phyloP scores from a whole-genome alignment of 1,139 yeast species.

The Pichia sp. region DNA sequence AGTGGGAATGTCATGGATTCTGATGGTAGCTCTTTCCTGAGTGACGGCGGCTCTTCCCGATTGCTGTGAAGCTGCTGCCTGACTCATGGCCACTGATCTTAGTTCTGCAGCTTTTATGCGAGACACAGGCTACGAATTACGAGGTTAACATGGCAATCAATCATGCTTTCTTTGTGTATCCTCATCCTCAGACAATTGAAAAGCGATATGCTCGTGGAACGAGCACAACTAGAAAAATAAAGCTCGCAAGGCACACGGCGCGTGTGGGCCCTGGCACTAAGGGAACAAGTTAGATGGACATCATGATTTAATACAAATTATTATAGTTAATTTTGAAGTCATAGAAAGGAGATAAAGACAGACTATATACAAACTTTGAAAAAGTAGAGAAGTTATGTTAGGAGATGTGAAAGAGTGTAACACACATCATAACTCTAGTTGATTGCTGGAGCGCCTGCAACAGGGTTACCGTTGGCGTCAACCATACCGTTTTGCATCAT shows the following conservation, averaged over 20 bases:
- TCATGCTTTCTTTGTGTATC: no score
- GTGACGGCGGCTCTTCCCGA: not conserved
- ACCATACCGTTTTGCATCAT: constrained; percentile 72
- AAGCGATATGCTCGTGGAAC: not conserved
- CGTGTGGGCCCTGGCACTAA: not conserved
- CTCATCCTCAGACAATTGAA: not conserved
- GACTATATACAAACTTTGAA: constrained; percentile 14
- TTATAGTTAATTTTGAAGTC: constrained; percentile 7
- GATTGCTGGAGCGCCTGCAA: constrained; percentile 59
- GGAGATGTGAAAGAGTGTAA: constrained; percentile 1
- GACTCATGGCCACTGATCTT: not conserved
- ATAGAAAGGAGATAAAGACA: constrained; percentile 12
- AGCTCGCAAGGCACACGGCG: not conserved
- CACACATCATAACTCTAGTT: constrained; percentile 10
- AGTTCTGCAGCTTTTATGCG: no score
- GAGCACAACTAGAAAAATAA: not conserved
- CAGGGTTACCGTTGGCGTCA: constrained; percentile 79
- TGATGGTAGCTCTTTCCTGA: constrained; percentile 5
- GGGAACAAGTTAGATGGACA: not conserved
- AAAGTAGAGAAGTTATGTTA: not conserved
- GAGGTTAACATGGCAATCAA: no score
- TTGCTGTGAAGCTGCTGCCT: not conserved
- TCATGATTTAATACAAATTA: not conserved
- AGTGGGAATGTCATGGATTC: constrained; percentile 11
- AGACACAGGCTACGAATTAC: no score